Evolutionary conservation across 139 green algal species (phyloP), one percentile per base, ranked within the genome.

Genomic region (Chlorella sorokiniana): DNA sequence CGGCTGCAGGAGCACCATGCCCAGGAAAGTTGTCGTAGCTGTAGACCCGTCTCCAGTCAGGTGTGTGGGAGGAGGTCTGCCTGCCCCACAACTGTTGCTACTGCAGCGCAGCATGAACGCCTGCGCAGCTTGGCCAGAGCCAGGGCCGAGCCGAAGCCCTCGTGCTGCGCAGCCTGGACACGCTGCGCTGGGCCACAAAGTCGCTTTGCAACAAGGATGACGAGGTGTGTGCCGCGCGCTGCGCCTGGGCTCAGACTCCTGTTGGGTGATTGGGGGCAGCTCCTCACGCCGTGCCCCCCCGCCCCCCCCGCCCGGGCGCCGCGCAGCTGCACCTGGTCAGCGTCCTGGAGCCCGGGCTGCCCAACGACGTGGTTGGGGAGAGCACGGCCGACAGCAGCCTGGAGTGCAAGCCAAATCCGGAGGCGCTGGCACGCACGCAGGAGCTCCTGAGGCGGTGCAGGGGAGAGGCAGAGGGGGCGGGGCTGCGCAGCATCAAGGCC

Each of bases 401-500:
- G 10, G 75, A 81, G 40, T 88, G 84, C 84, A 86, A 86, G 52
- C 84, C 84, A 37, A 42, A 88, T 51, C 84, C 80, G 2, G 23
- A 51, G n/a, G 63, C 78, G 7, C 56, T 86, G 74, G 25, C 81
- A 29, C 54, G 52, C n/a, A 67, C 63, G 11, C 65, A 79, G 41
- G 38, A 84, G 23, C 62, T 88, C 27, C 52, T 88, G 67, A 70
- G 33, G 54, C 40, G 9, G 73, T 79, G 73, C 73, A 79, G 69
- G 54, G 73, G 44, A 0, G 33, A 79, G 9, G 65, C 65, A 14
- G 22, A 54, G 40, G 73, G 41, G 51, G 56, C 27, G 27, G 81
- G 81, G 40, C 37, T 69, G 37, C 40, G 44, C 29, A 69, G 63
- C 11, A 54, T 79, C 9, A 86, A 85, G 64, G n/a, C 81, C 48